phyloP scores from a whole-genome alignment of 352 stramenopile species.

The Hyaloperonospora brassicae region DNA sequence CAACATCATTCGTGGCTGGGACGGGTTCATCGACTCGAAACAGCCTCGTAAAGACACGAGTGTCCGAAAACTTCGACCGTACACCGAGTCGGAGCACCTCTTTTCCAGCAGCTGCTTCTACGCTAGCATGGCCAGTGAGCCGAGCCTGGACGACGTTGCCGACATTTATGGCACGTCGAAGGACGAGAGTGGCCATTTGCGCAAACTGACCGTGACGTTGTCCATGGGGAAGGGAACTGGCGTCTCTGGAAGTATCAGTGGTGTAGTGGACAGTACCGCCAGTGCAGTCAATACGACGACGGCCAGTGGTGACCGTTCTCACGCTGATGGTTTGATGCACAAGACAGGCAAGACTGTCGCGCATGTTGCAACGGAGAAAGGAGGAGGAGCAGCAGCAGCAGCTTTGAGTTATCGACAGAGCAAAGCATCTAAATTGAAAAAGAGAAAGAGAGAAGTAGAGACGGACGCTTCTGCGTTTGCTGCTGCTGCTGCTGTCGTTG shows the following conservation, averaged over 20 bases:
- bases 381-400: background rate
- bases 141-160: conserved; percentile 40
- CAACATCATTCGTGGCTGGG: conserved; percentile 85
- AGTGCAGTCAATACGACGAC: too few relatives aligned
- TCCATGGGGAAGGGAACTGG: conserved; percentile 26
- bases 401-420: conserved; percentile 11
- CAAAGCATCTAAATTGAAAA: conserved; percentile 40
- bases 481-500: too few relatives aligned
- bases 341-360: conserved; percentile 18
- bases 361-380: conserved; percentile 18
- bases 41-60: conserved; percentile 67
- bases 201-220: conserved; percentile 42
- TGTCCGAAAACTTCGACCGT: conserved; percentile 74
- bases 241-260: conserved; percentile 3
- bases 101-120: conserved; percentile 77
- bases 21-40: conserved; percentile 81
- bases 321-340: conserved; percentile 3
- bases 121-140: conserved; percentile 38
- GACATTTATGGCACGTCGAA: conserved; percentile 32
- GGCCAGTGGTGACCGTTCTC: too few relatives aligned
- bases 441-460: conserved; percentile 39
- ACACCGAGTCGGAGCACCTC: conserved; percentile 67
- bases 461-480: too few relatives aligned
- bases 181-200: conserved; percentile 26
- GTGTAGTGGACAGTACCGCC: conserved; percentile 10